phyloP scores from a whole-genome alignment of 345 rosid genomes.

The Linum usitatissimum region DNA sequence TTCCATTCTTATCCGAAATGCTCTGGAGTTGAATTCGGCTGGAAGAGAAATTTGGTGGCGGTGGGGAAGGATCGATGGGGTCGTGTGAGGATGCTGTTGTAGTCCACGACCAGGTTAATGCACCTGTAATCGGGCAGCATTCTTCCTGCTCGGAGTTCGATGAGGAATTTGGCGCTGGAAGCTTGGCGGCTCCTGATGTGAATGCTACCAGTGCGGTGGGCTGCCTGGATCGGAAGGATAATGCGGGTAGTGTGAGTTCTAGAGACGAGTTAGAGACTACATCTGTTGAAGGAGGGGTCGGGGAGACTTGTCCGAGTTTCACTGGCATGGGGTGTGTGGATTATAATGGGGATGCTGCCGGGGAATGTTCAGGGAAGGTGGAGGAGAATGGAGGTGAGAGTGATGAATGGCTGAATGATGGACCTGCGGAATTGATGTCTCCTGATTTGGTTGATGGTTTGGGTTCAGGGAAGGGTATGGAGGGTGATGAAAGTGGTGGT shows the following conservation, averaged over 20 bases:
- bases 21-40: not conserved
- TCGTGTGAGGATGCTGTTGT: not conserved
- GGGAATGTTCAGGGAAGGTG: not conserved
- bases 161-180: not conserved
- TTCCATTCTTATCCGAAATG: not conserved
- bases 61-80: not conserved
- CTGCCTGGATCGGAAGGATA: not conserved
- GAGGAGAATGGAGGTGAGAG: not conserved
- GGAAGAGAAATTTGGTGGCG: not conserved
- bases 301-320: not conserved
- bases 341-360: not conserved
- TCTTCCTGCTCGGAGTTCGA: not conserved
- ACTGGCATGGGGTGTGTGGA: not conserved
- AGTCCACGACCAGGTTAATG: not conserved
- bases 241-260: not conserved
- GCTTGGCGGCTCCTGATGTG: not conserved
- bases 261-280: not conserved
- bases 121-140: not conserved
- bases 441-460: no score
- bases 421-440: not conserved
- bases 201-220: not conserved
- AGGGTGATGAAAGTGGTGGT: not conserved
- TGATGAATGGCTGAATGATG: not conserved
- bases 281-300: not conserved
- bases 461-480: not conserved